Conservation (phyloP, 345 rosid species). For the Acer campestre region DNA sequence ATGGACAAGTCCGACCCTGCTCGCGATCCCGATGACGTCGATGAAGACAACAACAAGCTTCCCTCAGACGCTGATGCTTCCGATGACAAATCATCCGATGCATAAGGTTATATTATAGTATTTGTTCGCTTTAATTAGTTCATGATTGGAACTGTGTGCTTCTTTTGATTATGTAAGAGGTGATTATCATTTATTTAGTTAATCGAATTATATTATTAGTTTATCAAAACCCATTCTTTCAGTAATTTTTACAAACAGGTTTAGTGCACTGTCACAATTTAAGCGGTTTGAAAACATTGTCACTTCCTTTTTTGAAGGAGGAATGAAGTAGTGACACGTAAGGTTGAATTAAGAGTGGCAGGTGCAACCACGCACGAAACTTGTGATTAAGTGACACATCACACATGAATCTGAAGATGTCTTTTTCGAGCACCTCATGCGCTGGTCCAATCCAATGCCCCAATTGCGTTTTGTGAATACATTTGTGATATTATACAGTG, state of each 20-base stretch:
- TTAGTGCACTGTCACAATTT: no score
- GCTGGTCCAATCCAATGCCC: neutral
- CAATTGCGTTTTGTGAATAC: neutral
- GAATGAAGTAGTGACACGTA: no score
- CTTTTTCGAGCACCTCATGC: neutral
- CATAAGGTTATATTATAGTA: neutral
- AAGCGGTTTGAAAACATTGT: no score
- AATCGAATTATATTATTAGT: neutral
- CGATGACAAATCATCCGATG: neutral
- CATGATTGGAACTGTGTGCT: neutral
- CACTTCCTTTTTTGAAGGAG: no score
- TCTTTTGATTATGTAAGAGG: neutral
- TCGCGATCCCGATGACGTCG: constrained; percentile 57
- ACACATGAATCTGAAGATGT: neutral
- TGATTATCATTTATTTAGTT: no score
- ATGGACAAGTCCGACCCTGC: constrained; percentile 70
- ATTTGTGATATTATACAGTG: neutral
- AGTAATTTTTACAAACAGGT: no score
- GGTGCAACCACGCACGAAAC: neutral
- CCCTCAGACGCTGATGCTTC: constrained; percentile 6
- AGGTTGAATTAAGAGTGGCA: neutral
- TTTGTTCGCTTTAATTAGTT: neutral
- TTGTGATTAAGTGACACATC: neutral
- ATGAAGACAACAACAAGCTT: neutral
- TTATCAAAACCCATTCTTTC: neutral